Evolutionary conservation across 2,329 filamentous ascomycete species (phyloP).

Genomic region (Epichloe amarillans): DNA sequence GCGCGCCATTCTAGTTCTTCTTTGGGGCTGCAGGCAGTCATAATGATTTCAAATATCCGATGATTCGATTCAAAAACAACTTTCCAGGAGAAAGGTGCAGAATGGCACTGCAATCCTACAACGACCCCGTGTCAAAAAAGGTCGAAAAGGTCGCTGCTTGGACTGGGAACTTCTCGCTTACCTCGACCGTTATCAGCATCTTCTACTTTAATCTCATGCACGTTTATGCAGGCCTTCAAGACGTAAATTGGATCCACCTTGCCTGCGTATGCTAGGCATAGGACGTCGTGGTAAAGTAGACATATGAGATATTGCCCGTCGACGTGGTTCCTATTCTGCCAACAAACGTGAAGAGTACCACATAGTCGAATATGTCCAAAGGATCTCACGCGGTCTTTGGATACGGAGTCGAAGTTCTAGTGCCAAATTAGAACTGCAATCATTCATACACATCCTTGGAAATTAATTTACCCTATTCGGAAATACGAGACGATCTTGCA

Average conservation of each 20-base stretch:
- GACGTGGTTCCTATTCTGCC: constrained; percentile 55
- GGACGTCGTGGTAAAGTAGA: constrained; percentile 65
- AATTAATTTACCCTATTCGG: constrained; percentile 47
- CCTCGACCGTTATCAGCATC: constrained; percentile 65
- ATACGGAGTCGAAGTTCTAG: constrained; percentile 36
- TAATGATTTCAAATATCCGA: constrained; percentile 68
- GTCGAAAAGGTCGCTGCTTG: not conserved
- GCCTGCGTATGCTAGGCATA: constrained; percentile 60
- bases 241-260: constrained; percentile 56
- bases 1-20: constrained; percentile 74
- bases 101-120: constrained; percentile 73
- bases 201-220: constrained; percentile 54
- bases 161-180: constrained; percentile 17
- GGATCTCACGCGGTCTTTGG: constrained; percentile 56
- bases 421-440: not conserved
- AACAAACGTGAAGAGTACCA: constrained; percentile 71
- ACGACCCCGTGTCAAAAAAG: not conserved
- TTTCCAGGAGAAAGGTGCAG: constrained; percentile 84
- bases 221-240: constrained; percentile 59
- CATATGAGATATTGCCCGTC: constrained; percentile 75
- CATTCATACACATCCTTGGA: not conserved
- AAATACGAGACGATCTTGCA: constrained; percentile 72
- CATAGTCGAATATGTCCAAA: constrained; percentile 73
- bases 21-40: constrained; percentile 70
- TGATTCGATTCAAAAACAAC: constrained; percentile 67